These are phyloP conservation scores for Chaetomidium leptoderma DNA, from an alignment of 495 filamentous ascomycete species.

Conservation along the genomic window DNA sequence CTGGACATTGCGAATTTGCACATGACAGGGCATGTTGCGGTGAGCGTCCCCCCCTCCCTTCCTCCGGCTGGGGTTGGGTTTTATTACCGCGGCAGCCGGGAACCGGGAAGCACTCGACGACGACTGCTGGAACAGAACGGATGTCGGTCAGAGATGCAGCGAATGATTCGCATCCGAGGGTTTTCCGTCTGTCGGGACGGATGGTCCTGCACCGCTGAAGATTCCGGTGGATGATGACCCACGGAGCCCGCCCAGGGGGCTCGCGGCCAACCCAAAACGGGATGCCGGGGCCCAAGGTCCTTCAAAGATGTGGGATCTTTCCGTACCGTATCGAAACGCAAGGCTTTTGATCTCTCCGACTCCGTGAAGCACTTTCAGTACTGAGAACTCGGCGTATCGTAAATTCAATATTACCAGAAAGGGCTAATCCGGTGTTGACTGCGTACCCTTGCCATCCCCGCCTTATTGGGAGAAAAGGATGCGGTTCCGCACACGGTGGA, in stretches of 20 bases:
- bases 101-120: not conserved
- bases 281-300: not conserved
- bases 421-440: too few relatives aligned
- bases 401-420: not conserved
- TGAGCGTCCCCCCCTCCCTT: constrained; percentile 3
- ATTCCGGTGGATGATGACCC: too few relatives aligned
- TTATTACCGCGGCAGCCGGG: constrained; percentile 10
- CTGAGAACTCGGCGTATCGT: not conserved
- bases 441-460: too few relatives aligned
- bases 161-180: not conserved
- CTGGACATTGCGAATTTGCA: constrained; percentile 2
- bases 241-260: too few relatives aligned
- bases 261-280: not conserved
- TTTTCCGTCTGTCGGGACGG: not conserved
- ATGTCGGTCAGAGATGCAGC: not conserved
- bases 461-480: too few relatives aligned
- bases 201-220: not conserved
- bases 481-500: too few relatives aligned
- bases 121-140: not conserved
- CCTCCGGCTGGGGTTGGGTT: not conserved
- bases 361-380: not conserved
- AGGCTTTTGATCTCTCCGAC: too few relatives aligned
- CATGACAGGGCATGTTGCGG: constrained; percentile 15
- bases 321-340: not conserved
- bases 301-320: not conserved